A percentile compares a stretch with the other conserved stretches of the same genome.
phyloP scores from a whole-genome alignment of 2,329 filamentous ascomycete species.

The Cercospora sp. region DNA sequence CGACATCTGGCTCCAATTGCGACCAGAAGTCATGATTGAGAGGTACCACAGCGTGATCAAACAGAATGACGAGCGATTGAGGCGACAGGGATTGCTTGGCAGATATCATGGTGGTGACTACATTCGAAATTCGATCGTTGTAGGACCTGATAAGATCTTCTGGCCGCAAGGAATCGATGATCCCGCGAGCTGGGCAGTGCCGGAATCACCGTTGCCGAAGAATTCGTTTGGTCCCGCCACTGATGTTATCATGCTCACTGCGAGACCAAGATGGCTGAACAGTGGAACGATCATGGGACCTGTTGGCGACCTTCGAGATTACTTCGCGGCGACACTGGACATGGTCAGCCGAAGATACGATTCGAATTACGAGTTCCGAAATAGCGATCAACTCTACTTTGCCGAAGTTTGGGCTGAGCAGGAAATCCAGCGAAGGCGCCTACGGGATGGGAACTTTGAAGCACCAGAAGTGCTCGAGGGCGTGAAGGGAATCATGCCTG shows the following conservation, averaged over 20 bases:
- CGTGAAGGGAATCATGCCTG: conserved; percentile 18
- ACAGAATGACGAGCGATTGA: conserved; percentile 53
- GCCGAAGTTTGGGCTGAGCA: conserved; percentile 56
- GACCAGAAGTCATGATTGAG: conserved; percentile 62
- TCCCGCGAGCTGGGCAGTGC: conserved; percentile 36
- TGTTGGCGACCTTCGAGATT: conserved; percentile 32
- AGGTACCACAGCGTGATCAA: conserved; percentile 60
- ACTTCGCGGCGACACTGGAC: conserved; percentile 42
- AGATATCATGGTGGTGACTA: conserved; percentile 19
- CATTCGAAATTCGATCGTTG: conserved; percentile 33
- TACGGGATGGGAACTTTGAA: conserved; percentile 17
- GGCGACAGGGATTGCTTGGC: conserved; percentile 24
- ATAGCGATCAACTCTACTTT: conserved; percentile 51
- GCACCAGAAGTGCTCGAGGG: conserved; percentile 9
- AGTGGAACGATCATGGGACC: conserved; percentile 49
- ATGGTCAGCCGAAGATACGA: conserved; percentile 27
- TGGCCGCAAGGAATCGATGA: conserved; percentile 33
- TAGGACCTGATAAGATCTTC: conserved; percentile 37
- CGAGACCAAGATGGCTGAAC: conserved; percentile 47
- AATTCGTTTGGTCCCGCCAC: conserved; percentile 39
- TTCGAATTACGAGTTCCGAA: conserved; percentile 19
- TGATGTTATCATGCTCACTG: conserved; percentile 39
- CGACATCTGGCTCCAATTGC: conserved; percentile 66
- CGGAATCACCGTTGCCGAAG: conserved; percentile 28
- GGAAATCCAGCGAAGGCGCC: conserved; percentile 45